Evolutionary conservation across 768 basidiomycete genomes (phyloP), one percentile per base, ranked within the genome.

Genomic region (Naganishia antarctica): DNA sequence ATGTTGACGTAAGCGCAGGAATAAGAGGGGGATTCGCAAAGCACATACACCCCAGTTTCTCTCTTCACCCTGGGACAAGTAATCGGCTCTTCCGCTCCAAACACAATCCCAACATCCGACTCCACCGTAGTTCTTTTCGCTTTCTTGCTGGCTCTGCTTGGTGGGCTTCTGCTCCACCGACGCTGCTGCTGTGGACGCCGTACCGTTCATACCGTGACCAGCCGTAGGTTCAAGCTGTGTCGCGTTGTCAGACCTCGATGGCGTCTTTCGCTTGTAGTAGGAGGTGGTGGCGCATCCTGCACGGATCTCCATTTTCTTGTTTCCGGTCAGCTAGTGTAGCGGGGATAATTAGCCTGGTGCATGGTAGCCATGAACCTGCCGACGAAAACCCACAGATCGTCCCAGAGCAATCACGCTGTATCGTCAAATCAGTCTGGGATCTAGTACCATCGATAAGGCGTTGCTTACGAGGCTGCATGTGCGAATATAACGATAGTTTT

Each of bases 61-160:
- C 67, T 78, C 77, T 13, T 77, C 60, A 5, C 77, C 77, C 26
- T 76, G 74, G 1, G 69, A 66, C n/a, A 78, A 64, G 53, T 75
- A 76, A 47, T 73, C 71, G 15, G 76, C 77, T 45, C 70, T 48
- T 29, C 77, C 77, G 23, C 71, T 68, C 68, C 67, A 75, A 12
- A 70, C 58, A 31, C 72, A 68, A 13, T 73, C 72, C 74, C 74
- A 78, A 51, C 70, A 70, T 3, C 76, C 77, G 6, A 75, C 72
- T 21, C 70, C 71, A 32, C 60, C 70, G 66, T 34, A 2, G 66
- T 50, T 40, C 40, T 18, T 51, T 8, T 16, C 23, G 25, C 46
- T 29, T 9, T 59, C 49, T 31, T 29, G 31, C 41, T 32, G 21
- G 25, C 26, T 13, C 28, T 44, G 46, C 32, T 31, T 49, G 8